Evolutionary conservation across 805 yeast species (phyloP), one percentile per base, ranked within the genome.

Genomic region (Teunomyces panamensis): DNA sequence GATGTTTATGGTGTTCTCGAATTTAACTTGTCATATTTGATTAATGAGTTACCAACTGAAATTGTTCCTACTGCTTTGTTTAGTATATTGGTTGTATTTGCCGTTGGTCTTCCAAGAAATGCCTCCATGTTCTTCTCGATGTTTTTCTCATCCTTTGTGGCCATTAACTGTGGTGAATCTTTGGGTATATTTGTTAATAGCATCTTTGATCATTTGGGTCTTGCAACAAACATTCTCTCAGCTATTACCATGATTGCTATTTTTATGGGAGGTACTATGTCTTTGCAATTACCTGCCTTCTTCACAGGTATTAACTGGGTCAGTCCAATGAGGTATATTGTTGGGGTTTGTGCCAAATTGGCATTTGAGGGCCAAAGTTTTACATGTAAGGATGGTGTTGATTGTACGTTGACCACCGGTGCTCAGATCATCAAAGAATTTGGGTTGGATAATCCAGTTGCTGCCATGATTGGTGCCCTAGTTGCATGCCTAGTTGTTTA

Each of bases 401-500:
- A 46, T 7, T 68, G 73, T 47, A 39, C 57, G 5, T 59, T 73
- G 32, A 47, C 53, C 11, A 51, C 69, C 1, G 78, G 77, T 2
- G 56, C 58, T 10, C 56, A 54, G 9, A 71, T 73, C 2, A 60
- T 73, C 30, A 57, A 65, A 9, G 55, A 57, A 14, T 71, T 69
- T 45, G 56, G 61, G 3, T 58, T 73, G 46, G 53, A 57, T 16
- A 53, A 56, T 52, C 53, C 62, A 33, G 46, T 68, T 7, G 57
- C 62, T 3, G 63, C 57, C 3, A 59, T 53, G 42, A 58, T 69
- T 50, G 74, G 73, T 1, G 77, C 70, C 0, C 55, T 72, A 14
- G 52, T 65, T 11, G 67, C 68, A 3, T 69, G 74, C 51, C 51
- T 72, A 13, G 60, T 71, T 5, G 46, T 59, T 14, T 70, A 69